Evolutionary conservation across 2,329 filamentous ascomycete species (phyloP).

Genomic region (Xylaria sp.): DNA sequence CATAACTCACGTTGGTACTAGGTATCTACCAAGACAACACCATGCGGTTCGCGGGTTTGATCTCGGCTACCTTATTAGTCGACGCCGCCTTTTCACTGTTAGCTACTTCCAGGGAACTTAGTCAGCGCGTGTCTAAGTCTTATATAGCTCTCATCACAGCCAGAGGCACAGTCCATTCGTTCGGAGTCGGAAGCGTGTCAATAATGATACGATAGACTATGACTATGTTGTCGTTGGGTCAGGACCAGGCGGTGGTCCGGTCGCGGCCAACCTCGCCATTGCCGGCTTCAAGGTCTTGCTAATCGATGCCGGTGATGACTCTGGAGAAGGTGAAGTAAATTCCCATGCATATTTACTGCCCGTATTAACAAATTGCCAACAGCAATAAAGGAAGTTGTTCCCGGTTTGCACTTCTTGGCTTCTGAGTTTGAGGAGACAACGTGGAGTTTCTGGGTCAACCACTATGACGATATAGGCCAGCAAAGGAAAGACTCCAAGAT

Average conservation of each 20-base stretch:
- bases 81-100: conserved; percentile 16
- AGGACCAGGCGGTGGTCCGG: conserved; percentile 61
- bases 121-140: conserved; percentile 4
- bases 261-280: conserved; percentile 62
- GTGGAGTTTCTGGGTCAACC: conserved; percentile 65
- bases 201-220: conserved; percentile 21
- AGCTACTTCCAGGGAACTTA: background rate
- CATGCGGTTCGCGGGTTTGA: conserved; percentile 21
- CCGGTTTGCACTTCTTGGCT: conserved; percentile 57
- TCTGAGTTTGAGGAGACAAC: conserved; percentile 59
- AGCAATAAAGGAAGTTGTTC: conserved; percentile 59
- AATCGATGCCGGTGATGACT: conserved; percentile 65
- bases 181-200: conserved; percentile 5
- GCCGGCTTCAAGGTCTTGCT: conserved; percentile 64
- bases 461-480: conserved; percentile 59
- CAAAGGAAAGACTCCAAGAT: conserved; percentile 63
- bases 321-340: conserved; percentile 19
- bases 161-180: conserved; percentile 14
- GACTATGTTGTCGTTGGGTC: conserved; percentile 60
- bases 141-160: conserved; percentile 13
- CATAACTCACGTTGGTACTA: conserved; percentile 1
- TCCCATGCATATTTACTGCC: too few relatives aligned
- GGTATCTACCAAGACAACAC: conserved; percentile 1
- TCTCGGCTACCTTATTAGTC: conserved; percentile 10
- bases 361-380: conserved; percentile 47